Conservation (phyloP, 352 stramenopile genomes). For the Globisporangium emineosum region DNA sequence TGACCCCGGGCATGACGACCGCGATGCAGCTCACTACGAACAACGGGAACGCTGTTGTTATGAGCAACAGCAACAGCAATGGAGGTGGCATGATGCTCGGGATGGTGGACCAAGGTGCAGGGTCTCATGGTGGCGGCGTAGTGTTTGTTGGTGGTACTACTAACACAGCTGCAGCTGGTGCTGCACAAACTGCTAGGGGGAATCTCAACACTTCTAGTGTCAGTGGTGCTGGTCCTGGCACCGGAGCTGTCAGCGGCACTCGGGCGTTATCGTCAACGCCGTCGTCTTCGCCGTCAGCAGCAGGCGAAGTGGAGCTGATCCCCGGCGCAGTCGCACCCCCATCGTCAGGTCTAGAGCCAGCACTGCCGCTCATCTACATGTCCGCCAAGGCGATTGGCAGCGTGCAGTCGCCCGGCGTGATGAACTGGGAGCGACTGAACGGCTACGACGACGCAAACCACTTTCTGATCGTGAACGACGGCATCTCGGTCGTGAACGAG, state of each 20-base stretch:
- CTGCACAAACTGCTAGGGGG: not conserved
- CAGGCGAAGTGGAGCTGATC: not conserved
- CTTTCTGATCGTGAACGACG: constrained; percentile 23
- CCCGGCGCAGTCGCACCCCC: not conserved
- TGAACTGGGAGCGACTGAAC: constrained; percentile 39
- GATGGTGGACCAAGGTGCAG: constrained; percentile 1
- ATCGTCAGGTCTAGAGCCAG: not conserved
- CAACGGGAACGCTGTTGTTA: not conserved
- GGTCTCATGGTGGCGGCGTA: not conserved
- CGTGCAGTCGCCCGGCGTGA: constrained; percentile 28
- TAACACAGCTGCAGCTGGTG: not conserved
- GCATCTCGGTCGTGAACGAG: constrained; percentile 30
- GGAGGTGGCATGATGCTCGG: not conserved
- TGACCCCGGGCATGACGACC: constrained; percentile 7
- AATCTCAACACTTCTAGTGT: not conserved
- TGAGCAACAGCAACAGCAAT: not conserved
- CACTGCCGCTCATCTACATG: constrained; percentile 32
- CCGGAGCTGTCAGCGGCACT: not conserved
- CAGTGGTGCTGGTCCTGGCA: not conserved
- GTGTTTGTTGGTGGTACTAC: not conserved
- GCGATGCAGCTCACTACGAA: constrained; percentile 3
- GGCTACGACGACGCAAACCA: constrained; percentile 23
- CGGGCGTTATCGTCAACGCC: not conserved
- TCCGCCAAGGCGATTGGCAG: constrained; percentile 12
- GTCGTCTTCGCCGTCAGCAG: not conserved